Evolutionary conservation across 257 asterid species (phyloP).

Genomic region (Nicotiana tabacum): DNA sequence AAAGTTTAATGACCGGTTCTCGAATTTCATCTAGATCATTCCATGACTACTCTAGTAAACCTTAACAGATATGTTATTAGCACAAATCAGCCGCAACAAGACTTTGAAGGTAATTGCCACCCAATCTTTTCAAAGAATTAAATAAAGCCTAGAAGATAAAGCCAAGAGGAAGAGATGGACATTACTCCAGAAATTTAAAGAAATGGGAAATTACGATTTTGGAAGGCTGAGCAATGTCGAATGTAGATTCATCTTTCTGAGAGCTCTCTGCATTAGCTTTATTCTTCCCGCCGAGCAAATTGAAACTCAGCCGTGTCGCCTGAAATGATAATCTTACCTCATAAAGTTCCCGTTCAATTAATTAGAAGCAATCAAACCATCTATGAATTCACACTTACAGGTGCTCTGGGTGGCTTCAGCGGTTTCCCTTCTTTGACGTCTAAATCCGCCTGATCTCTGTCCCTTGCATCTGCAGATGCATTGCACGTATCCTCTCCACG

Average conservation of each 20-base stretch:
- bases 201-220: slow-evolving; percentile 25
- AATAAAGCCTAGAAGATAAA: not conserved
- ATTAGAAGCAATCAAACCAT: slow-evolving; percentile 2
- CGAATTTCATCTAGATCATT: not conserved
- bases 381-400: slow-evolving; percentile 34
- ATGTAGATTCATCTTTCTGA: slow-evolving; percentile 27
- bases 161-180: not conserved
- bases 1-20: not conserved
- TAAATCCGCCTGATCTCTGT: slow-evolving; percentile 30
- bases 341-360: not conserved
- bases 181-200: not conserved
- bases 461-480: slow-evolving; percentile 16
- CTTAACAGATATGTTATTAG: not conserved
- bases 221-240: slow-evolving; percentile 27
- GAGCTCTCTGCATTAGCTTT: slow-evolving; percentile 26
- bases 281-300: slow-evolving; percentile 23
- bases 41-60: not conserved
- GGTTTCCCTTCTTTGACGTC: slow-evolving; percentile 31
- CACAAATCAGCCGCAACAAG: not conserved
- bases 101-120: not conserved
- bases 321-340: slow-evolving; percentile 7
- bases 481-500: slow-evolving; percentile 28
- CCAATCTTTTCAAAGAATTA: not conserved
- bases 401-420: slow-evolving; percentile 60
- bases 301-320: slow-evolving; percentile 12